phyloP scores from a whole-genome alignment of 495 filamentous ascomycete genomes.

The Corynascus novoguineensis region DNA sequence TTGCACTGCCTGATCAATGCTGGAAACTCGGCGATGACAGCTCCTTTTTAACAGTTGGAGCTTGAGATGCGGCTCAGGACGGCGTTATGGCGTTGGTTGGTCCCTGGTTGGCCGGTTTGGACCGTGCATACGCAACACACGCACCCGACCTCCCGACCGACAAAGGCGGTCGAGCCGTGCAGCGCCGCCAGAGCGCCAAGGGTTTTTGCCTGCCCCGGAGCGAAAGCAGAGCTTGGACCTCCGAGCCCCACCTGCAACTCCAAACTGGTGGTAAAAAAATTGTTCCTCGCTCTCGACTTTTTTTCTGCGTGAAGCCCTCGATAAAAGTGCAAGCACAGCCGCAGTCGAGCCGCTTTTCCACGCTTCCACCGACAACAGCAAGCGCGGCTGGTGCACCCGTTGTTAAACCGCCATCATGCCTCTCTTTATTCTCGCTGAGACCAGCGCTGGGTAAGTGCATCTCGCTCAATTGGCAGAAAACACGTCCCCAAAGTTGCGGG shows the following conservation, averaged over 20 bases:
- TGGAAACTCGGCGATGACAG: slow-evolving; percentile 13
- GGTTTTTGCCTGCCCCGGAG: slow-evolving; percentile 4
- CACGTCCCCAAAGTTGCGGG: background rate
- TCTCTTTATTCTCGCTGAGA: slow-evolving; percentile 83
- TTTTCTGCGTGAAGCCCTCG: slow-evolving; percentile 25
- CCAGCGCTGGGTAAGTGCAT: slow-evolving; percentile 67
- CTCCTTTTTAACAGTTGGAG: slow-evolving; percentile 16
- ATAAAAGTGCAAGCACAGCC: slow-evolving; percentile 26
- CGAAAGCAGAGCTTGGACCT: slow-evolving; percentile 19
- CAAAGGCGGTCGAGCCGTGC: too few species aligned
- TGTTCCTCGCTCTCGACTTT: slow-evolving; percentile 29
- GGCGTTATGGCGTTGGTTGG: slow-evolving; percentile 7
- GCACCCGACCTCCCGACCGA: too few species aligned
- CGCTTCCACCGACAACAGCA: slow-evolving; percentile 24
- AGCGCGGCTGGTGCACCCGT: slow-evolving; percentile 22
- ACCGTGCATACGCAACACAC: slow-evolving; percentile 11
- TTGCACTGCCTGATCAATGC: slow-evolving; percentile 19
- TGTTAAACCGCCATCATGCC: slow-evolving; percentile 49
- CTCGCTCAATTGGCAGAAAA: slow-evolving; percentile 15
- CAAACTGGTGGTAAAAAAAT: slow-evolving; percentile 34
- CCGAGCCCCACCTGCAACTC: slow-evolving; percentile 24
- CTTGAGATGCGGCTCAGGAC: slow-evolving; percentile 12
- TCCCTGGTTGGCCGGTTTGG: slow-evolving; percentile 4
- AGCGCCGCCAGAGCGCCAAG: background rate
- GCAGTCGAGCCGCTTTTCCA: slow-evolving; percentile 29